A percentile compares a stretch with the other conserved stretches of the same genome.
phyloP scores from a whole-genome alignment of 2,329 filamentous ascomycete genomes.

The Neonectria ditissima region DNA sequence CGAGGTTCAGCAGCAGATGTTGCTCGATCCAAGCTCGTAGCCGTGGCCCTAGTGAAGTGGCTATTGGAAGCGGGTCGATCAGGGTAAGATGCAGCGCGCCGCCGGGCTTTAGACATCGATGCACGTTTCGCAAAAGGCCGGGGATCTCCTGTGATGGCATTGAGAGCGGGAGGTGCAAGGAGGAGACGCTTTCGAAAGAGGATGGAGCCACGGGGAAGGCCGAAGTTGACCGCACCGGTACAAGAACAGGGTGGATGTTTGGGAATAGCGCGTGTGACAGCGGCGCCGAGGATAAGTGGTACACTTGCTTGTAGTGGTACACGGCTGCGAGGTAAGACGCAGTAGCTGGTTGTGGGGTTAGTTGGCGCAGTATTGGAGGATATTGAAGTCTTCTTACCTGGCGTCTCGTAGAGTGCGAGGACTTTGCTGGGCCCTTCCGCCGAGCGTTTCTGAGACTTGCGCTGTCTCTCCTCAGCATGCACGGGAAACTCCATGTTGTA shows the following conservation, averaged over 20 bases:
- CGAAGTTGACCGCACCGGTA: slow-evolving; percentile 52
- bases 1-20: slow-evolving; percentile 69
- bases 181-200: slow-evolving; percentile 63
- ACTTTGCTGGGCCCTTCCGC: slow-evolving; percentile 46
- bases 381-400: slow-evolving; percentile 51
- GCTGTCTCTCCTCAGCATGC: not conserved
- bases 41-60: slow-evolving; percentile 66
- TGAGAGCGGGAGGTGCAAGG: slow-evolving; percentile 52
- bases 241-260: slow-evolving; percentile 55
- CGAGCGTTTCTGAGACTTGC: slow-evolving; percentile 22
- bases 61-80: slow-evolving; percentile 72
- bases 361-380: not conserved
- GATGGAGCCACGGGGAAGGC: slow-evolving; percentile 54
- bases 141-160: slow-evolving; percentile 70
- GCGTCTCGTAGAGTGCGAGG: slow-evolving; percentile 64
- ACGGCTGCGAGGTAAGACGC: slow-evolving; percentile 62
- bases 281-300: slow-evolving; percentile 59
- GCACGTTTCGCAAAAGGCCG: slow-evolving; percentile 65
- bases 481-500: slow-evolving; percentile 56
- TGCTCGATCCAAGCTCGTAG: slow-evolving; percentile 72
- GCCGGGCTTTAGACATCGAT: slow-evolving; percentile 65
- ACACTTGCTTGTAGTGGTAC: slow-evolving; percentile 55
- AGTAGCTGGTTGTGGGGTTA: slow-evolving; percentile 52
- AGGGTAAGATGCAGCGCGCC: slow-evolving; percentile 70
- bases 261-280: slow-evolving; percentile 52